These are phyloP conservation scores for Fusarium robinianum DNA, from an alignment of 2,329 filamentous ascomycete genomes.

Conservation along the genomic window DNA sequence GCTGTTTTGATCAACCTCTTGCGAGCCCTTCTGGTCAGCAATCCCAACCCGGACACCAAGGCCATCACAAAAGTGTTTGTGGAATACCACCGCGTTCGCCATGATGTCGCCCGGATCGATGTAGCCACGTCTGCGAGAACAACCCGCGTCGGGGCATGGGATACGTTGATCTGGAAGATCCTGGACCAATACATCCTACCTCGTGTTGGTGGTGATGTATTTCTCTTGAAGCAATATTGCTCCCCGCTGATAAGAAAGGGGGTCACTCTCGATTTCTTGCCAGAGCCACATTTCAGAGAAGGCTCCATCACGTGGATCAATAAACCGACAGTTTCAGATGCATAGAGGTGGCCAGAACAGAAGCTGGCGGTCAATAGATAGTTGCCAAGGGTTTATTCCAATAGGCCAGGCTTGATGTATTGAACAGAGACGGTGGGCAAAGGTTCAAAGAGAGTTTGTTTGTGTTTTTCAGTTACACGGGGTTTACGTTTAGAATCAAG, in stretches of 20 bases:
- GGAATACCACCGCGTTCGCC: conserved; percentile 7
- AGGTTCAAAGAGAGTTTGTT: too few species aligned
- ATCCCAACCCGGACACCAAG: neutral
- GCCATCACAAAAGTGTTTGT: conserved; percentile 1
- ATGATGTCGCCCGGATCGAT: conserved; percentile 9
- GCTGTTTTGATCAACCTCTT: conserved; percentile 18
- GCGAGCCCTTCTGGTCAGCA: conserved; percentile 1
- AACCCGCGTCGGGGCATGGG: conserved; percentile 20
- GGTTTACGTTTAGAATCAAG: too few species aligned
- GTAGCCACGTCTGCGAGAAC: conserved; percentile 14
- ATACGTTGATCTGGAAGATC: conserved; percentile 16
- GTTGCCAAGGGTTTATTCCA: too few species aligned
- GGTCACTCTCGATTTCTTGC: conserved; percentile 19
- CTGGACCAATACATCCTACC: conserved; percentile 21
- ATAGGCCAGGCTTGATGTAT: too few species aligned
- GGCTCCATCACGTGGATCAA: conserved; percentile 19
- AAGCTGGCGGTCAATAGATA: too few species aligned
- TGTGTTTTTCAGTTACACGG: too few species aligned
- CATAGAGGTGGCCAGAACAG: too few species aligned
- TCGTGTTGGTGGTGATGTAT: conserved; percentile 19
- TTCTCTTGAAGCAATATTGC: conserved; percentile 21
- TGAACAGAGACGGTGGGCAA: too few species aligned
- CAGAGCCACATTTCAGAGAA: conserved; percentile 17
- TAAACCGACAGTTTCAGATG: conserved; percentile 2
- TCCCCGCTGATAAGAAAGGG: conserved; percentile 19